Evolutionary conservation across 148 eudicot genomes (phyloP), one percentile per base, ranked within the genome.

Genomic region (Gaultheria prostrata): DNA sequence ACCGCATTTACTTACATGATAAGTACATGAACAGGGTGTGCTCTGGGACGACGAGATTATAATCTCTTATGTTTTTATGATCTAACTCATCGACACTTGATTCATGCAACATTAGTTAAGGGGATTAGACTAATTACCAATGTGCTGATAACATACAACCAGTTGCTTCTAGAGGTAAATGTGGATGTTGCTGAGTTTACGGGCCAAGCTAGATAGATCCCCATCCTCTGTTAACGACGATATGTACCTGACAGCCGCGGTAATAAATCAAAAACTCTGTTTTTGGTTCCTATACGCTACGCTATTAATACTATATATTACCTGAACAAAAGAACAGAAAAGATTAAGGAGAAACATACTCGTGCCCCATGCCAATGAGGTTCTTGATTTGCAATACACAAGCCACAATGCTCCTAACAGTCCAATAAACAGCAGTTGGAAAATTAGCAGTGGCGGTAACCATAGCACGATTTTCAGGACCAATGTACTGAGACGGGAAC

Each of bases 371-470:
- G 81, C 97, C 97, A 7, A 93, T 87, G 45, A 93, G 93, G 85
- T 92, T 88, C 26, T 86, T 83, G 46, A 93, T 88, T 70, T 95
- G 97, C 3, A 92, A 80, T 13, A 92, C 92, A 77, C 94, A 91
- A 49, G 94, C 94, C 48, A 97, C 96, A 76, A 95, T 85, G 82
- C 98, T 95, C 70, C 98, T 80, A 28, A 97, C 92, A 75, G 95
- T 91, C 99, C 99, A 97, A 81, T 97, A 97, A 56, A 95, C 95
- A 71, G 98, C 99, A 78, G 91, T 87, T 0, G 99, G 99, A 69
- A 95, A 86, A 82, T 89, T 93, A 73, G 92, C 86, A 77, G 89
- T 85, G 43, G 93, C 96, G 21, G 84, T 56, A 0, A 90, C 82
- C 90, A 91, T n/a, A n/a, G n/a, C n/a, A 69, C 20, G 95, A 9